Base-by-base conservation (phyloP, 169 alveolate genomes). In the Plasmodium coatneyi region DNA sequence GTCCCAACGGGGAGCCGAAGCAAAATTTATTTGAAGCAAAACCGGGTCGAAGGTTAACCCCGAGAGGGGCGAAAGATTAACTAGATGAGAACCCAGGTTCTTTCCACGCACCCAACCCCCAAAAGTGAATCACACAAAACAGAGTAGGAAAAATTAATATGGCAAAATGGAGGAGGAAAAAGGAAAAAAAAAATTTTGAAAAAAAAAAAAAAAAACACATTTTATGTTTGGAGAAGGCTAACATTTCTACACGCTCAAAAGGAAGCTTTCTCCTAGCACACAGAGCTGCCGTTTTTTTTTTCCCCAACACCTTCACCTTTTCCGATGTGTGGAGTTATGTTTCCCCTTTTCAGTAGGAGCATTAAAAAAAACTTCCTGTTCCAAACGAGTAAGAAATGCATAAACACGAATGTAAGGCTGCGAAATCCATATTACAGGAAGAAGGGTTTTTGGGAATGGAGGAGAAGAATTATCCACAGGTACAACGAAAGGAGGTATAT, bases 401-500 rank as follows among this genome's bases (percentile, higher is more conserved):
- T 90, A 43, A 96, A 96, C 83, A 96, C 95, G 34, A 96, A 92
- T 71, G 96, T 95, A 32, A 83, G 94, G 78, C 84, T 96, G 19
- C 86, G 95, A 78, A 96, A 96, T 76, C 97, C 97, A 16, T 96
- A 96, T 84, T 96, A 96, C 49, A 92, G 97, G 4, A 96, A 96
- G 56, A 96, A 96, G 86, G 97, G 97, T 19, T 92, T 95, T 32
- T 96, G 97, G 97, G 97, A 96, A 82, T 96, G 97, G 97, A 80
- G 97, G 66, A 95, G 92, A 83, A 95, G 92, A 86, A 92, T 93
- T 43, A 96, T 96, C 14, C 92, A 80, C 52, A 34, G 95, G 78
- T 87, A 93, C 22, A 96, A 96, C 43, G 95, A 76, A 71, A 90
- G 84, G 49, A 66, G 97, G 52, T 96, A 96, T 90, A 86, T 89